A percentile compares a stretch with the other conserved stretches of the same genome.
Conservation (phyloP, 2,329 filamentous ascomycete genomes). For the Rhinocladiella mackenziei region DNA sequence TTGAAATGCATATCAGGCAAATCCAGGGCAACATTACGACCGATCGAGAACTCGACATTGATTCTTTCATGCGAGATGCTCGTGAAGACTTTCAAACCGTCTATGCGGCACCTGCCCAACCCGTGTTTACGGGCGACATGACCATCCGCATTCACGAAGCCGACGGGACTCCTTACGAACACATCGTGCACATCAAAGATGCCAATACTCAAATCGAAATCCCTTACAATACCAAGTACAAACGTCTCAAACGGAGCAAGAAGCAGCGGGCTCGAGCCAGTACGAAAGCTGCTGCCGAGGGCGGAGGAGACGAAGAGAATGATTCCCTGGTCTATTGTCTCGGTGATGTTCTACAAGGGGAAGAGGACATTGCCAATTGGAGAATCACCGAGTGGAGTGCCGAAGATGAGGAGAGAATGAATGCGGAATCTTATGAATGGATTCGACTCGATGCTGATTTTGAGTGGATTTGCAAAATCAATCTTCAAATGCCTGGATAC, state of each 20-base stretch:
- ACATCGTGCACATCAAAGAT: slow-evolving; percentile 93
- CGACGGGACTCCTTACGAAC: slow-evolving; percentile 95
- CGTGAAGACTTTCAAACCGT: slow-evolving; percentile 72
- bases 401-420: slow-evolving; percentile 86
- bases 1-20: slow-evolving; percentile 86
- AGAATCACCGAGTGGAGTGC: slow-evolving; percentile 81
- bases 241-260: slow-evolving; percentile 84
- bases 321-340: slow-evolving; percentile 86
- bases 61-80: slow-evolving; percentile 77
- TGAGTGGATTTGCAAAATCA: slow-evolving; percentile 87
- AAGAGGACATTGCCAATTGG: slow-evolving; percentile 81
- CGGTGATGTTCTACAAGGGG: slow-evolving; percentile 80
- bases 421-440: slow-evolving; percentile 96
- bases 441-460: slow-evolving; percentile 97
- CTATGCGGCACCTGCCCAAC: slow-evolving; percentile 64
- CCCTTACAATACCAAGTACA: slow-evolving; percentile 98
- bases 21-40: slow-evolving; percentile 58
- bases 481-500: slow-evolving; percentile 79
- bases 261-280: slow-evolving; percentile 73
- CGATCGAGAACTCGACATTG: slow-evolving; percentile 60
- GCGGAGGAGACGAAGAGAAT: slow-evolving; percentile 64
- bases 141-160: slow-evolving; percentile 97
- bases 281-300: slow-evolving; percentile 54
- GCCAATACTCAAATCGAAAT: slow-evolving; percentile 83
- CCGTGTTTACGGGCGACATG: slow-evolving; percentile 92